phyloP scores from a whole-genome alignment of 495 filamentous ascomycete species.

The Penicillium herquei region DNA sequence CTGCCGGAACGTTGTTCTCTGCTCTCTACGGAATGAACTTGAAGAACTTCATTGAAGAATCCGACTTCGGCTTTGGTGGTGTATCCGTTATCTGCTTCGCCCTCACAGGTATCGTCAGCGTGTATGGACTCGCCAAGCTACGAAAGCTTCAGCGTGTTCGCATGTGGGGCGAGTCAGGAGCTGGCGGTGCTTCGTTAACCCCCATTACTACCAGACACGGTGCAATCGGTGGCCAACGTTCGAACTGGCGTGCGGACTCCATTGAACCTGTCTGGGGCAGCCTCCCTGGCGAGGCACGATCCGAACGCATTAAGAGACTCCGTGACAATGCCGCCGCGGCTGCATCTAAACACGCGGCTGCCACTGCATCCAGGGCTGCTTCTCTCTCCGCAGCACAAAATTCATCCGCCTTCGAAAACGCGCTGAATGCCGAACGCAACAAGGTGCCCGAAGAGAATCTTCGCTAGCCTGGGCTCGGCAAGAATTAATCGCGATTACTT shows the following conservation, averaged over 20 bases:
- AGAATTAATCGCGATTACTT: not conserved
- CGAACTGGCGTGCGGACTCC: conserved; percentile 48
- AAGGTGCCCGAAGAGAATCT: not conserved
- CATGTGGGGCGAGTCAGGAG: conserved; percentile 66
- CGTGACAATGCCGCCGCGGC: conserved; percentile 35
- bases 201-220: conserved; percentile 28
- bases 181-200: conserved; percentile 32
- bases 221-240: conserved; percentile 21
- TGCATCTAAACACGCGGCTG: conserved; percentile 14
- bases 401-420: conserved; percentile 7
- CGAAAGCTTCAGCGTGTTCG: conserved; percentile 85
- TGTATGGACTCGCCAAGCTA: conserved; percentile 77
- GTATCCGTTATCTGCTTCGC: conserved; percentile 69
- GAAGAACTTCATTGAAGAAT: conserved; percentile 97
- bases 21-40: conserved; percentile 99
- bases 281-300: conserved; percentile 45
- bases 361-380: conserved; percentile 14
- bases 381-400: conserved; percentile 16
- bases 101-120: conserved; percentile 72
- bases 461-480: not conserved
- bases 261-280: conserved; percentile 46
- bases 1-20: conserved; percentile 88
- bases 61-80: conserved; percentile 79
- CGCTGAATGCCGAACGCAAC: conserved; percentile 6
- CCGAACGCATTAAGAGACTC: conserved; percentile 42